These are phyloP conservation scores for Pseudodiploospora longispora DNA, from an alignment of 2,329 filamentous ascomycete genomes.

Conservation along the genomic window DNA sequence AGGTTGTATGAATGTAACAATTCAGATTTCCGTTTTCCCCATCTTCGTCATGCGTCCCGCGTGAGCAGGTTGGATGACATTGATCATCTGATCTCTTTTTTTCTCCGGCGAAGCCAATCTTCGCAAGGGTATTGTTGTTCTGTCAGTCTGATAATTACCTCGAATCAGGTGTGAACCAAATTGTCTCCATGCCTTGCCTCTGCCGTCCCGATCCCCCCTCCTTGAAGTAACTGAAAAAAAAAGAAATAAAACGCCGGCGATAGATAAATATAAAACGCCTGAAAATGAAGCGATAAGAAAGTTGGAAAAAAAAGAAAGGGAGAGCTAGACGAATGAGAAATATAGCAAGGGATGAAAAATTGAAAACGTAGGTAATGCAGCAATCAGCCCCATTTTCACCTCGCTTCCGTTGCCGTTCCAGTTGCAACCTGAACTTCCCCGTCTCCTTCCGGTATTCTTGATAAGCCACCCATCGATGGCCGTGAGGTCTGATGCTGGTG, in stretches of 20 bases:
- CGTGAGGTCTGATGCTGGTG: slow-evolving; percentile 39
- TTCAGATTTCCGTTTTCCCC: not conserved
- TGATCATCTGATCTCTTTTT: not conserved
- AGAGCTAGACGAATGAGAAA: not conserved
- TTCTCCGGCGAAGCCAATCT: not conserved
- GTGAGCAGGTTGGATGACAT: not conserved
- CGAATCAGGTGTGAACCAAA: too few relatives aligned
- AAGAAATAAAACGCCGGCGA: too few relatives aligned
- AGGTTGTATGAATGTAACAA: too few relatives aligned
- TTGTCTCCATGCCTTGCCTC: too few relatives aligned
- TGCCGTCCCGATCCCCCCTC: too few relatives aligned
- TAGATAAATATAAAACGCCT: slow-evolving; percentile 10
- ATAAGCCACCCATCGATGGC: slow-evolving; percentile 38
- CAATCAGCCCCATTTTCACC: slow-evolving; percentile 11
- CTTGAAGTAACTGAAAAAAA: too few relatives aligned
- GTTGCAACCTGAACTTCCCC: slow-evolving; percentile 33
- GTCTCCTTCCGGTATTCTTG: slow-evolving; percentile 51
- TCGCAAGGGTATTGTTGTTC: not conserved
- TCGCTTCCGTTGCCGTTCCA: slow-evolving; percentile 21
- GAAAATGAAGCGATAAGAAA: slow-evolving; percentile 1
- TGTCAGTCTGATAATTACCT: too few relatives aligned
- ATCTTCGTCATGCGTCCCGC: not conserved
- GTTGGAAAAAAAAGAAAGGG: slow-evolving; percentile 6
- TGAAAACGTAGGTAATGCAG: not conserved
- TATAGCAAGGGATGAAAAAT: not conserved